phyloP scores from a whole-genome alignment of 192 early-diverging fungal genomes.

The Umbelopsis isabellina region DNA sequence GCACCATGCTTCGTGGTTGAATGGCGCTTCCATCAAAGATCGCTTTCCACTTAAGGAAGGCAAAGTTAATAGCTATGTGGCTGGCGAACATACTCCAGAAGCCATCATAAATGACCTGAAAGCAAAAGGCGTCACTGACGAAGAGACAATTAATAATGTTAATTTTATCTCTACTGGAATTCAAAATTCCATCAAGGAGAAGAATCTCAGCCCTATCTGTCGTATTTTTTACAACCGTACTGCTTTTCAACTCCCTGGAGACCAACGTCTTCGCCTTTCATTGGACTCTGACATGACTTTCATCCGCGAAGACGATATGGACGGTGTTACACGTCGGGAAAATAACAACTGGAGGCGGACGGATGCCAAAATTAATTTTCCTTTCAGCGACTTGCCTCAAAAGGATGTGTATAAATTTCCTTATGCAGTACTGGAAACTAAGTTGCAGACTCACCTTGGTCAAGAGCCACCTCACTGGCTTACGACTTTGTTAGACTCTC shows the following conservation, averaged over 20 bases:
- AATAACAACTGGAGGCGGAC: slow-evolving; percentile 87
- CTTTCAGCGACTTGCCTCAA: slow-evolving; percentile 75
- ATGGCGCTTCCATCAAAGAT: slow-evolving; percentile 72
- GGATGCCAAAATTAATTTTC: slow-evolving; percentile 79
- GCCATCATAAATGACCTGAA: slow-evolving; percentile 76
- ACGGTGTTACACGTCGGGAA: slow-evolving; percentile 61
- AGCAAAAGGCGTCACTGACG: slow-evolving; percentile 66
- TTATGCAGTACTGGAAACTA: slow-evolving; percentile 92
- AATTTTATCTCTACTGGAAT: slow-evolving; percentile 74
- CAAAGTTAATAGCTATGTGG: slow-evolving; percentile 83
- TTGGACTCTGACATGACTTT: slow-evolving; percentile 94
- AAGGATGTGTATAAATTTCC: slow-evolving; percentile 88
- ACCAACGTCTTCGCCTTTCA: slow-evolving; percentile 91
- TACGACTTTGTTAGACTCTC: slow-evolving; percentile 67
- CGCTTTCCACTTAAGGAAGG: slow-evolving; percentile 96
- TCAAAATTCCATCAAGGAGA: slow-evolving; percentile 67
- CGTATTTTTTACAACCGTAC: slow-evolving; percentile 97
- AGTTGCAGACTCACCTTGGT: slow-evolving; percentile 72
- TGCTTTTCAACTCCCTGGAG: slow-evolving; percentile 97
- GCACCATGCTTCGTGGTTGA: slow-evolving; percentile 61
- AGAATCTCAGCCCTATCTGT: slow-evolving; percentile 78
- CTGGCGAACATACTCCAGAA: slow-evolving; percentile 75
- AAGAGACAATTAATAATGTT: slow-evolving; percentile 77
- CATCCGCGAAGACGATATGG: slow-evolving; percentile 89
- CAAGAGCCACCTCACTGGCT: slow-evolving; percentile 79